Evolutionary conservation across 2,329 filamentous ascomycete species (phyloP), one percentile per base, ranked within the genome.

Genomic region (Stemphylium beticola): DNA sequence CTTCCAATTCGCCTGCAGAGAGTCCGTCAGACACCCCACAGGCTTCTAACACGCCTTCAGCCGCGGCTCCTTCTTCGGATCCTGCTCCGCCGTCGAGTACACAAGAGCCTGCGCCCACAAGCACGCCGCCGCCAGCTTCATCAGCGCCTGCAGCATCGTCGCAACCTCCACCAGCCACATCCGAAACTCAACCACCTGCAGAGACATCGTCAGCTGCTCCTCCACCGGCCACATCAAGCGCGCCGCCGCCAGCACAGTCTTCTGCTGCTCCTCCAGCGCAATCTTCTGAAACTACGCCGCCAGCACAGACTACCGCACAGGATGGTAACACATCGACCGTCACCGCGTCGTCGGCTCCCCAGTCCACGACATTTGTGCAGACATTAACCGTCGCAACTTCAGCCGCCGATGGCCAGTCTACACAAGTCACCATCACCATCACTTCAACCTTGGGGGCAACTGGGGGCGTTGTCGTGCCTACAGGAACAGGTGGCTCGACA

Each of bases 361-460:
- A 69, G 0, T 58, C 62, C 7, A 29, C 26, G 8, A 60, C 62
- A 11, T 57, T 58, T n/a, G 42, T 67, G 9, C 50, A 48, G 24
- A 66, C 64, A 5, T 60, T 65, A 2, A 24, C 71, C 24, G 61
- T 66, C 26, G 43, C 71, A 43, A 72, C 69, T 4, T 65, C 62
- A 3, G 46, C 62, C 12, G 41, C 64, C 8, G 51, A 67, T 7
- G 66, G 66, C 24, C 61, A 69, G 46, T 61, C 61, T 2, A 62
- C 64, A 1, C 55, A 57, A 18, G 41, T 59, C 41, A 54, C 65
- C 34, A 51, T 66, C 34, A 51, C 62, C 45, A 58, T 67, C 37
- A 63, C 63, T 3, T 60, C 61, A 3, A 29, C 54, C 33, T 40
- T 66, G 18, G 58, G 60, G 1, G 55, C 41, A n/a, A 37, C 55